Evolutionary conservation across 192 early-diverging fungal species (phyloP).

Genomic region (Coemansia guatemalensis): DNA sequence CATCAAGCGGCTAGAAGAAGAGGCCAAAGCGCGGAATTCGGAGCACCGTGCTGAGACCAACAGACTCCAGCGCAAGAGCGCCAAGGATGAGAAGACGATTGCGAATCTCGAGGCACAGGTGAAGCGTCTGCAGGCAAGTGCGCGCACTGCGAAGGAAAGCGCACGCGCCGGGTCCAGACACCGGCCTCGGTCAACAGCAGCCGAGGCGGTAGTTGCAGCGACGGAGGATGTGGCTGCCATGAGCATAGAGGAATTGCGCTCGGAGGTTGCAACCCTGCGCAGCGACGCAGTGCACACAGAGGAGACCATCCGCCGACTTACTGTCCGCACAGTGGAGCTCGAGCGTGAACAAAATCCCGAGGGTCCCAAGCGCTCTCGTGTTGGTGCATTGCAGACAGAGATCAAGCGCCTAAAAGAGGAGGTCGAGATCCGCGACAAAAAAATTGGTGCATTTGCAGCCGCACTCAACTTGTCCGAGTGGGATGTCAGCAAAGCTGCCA

Average conservation of each 20-base stretch:
- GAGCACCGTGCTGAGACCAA: conserved; percentile 29
- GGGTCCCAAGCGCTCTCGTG: conserved; percentile 32
- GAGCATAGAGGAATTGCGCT: conserved; percentile 39
- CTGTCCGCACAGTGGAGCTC: conserved; percentile 42
- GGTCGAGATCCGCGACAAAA: conserved; percentile 24
- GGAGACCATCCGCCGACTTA: conserved; percentile 40
- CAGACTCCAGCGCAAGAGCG: conserved; percentile 21
- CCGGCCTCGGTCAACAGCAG: conserved; percentile 44
- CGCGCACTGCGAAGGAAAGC: conserved; percentile 15
- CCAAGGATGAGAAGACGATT: conserved; percentile 35
- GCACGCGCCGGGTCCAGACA: conserved; percentile 15
- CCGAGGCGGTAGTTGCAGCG: conserved; percentile 41
- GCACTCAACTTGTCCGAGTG: conserved; percentile 25
- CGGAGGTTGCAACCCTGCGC: conserved; percentile 33
- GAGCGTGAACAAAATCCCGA: conserved; percentile 53
- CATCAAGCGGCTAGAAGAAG: conserved; percentile 31
- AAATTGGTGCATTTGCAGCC: conserved; percentile 31
- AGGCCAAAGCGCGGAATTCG: conserved; percentile 22
- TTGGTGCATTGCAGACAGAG: conserved; percentile 32
- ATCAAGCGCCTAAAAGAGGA: conserved; percentile 37
- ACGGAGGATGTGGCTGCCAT: conserved; percentile 41
- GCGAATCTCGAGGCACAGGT: conserved; percentile 29
- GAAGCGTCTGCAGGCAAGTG: conserved; percentile 24
- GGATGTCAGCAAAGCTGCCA: not conserved
- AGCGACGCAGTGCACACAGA: conserved; percentile 48